Evolutionary conservation across 129 eudicot genomes (phyloP).

Genomic region (Flaveria trinervia): DNA sequence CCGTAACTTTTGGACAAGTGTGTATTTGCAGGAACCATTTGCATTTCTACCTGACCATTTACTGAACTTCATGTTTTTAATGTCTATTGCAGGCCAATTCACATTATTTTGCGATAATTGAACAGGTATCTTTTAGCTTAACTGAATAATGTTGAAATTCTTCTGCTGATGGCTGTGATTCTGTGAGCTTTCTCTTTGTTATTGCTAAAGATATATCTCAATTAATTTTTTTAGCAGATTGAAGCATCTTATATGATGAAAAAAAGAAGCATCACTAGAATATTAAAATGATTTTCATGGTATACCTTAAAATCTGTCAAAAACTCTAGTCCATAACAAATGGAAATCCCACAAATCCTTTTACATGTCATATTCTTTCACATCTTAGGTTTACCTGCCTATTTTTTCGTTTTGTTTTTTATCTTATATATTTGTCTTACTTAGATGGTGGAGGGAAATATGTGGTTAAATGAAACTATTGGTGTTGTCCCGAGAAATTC

Average conservation of each 20-base stretch:
- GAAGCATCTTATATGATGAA: slow-evolving; percentile 9
- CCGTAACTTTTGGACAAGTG: neutral
- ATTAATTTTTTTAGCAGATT: neutral
- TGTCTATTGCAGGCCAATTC: slow-evolving; percentile 90
- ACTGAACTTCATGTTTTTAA: slow-evolving; percentile 25
- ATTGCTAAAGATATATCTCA: slow-evolving; percentile 6
- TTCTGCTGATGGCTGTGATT: slow-evolving; percentile 21
- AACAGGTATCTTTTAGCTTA: slow-evolving; percentile 66
- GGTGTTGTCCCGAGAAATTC: slow-evolving; percentile 94
- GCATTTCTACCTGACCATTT: slow-evolving; percentile 6
- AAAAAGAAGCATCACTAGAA: slow-evolving; percentile 10
- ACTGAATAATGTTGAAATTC: slow-evolving; percentile 3
- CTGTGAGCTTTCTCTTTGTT: slow-evolving; percentile 8
- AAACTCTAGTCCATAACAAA: neutral
- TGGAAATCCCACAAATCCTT: neutral
- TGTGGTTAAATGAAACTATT: slow-evolving; percentile 92
- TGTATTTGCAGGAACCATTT: neutral
- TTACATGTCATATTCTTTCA: slow-evolving; percentile 9
- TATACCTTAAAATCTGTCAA: neutral
- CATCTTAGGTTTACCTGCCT: neutral
- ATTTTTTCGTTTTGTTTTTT: neutral
- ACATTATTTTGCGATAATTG: slow-evolving; percentile 95
- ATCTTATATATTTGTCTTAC: neutral
- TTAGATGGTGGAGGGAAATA: slow-evolving; percentile 93
- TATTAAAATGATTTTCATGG: neutral